Evolutionary conservation across 345 rosid species (phyloP).

Genomic region (Lumnitzera racemosa): DNA sequence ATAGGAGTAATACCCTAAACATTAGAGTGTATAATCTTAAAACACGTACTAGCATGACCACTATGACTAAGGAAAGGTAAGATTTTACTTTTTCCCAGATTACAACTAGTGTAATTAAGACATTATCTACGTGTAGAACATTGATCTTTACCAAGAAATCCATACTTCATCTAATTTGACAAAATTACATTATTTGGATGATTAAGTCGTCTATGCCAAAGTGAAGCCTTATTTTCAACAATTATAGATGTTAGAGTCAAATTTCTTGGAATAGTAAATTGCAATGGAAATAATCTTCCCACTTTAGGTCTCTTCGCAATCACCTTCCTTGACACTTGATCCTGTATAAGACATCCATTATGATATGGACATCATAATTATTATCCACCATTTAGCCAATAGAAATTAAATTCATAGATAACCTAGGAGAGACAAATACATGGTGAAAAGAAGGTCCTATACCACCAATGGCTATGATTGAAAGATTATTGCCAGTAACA

Average conservation of each 20-base stretch:
- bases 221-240: not conserved
- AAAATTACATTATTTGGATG: not conserved
- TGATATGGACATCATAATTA: not conserved
- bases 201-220: not conserved
- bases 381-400: not conserved
- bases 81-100: not conserved
- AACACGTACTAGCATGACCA: too few species aligned
- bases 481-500: too few species aligned
- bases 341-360: not conserved
- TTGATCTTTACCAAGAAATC: not conserved
- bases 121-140: not conserved
- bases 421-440: too few species aligned
- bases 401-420: not conserved
- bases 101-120: not conserved
- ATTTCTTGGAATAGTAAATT: not conserved
- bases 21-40: too few species aligned
- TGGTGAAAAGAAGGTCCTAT: too few species aligned
- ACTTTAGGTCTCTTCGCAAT: constrained; percentile 3
- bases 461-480: too few species aligned
- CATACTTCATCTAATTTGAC: not conserved
- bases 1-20: too few species aligned
- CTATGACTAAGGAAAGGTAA: not conserved
- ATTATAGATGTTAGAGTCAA: not conserved
- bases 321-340: not conserved
- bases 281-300: not conserved